Base-by-base conservation (phyloP, 805 yeast genomes). In the Yarrowia yakushimensis region DNA sequence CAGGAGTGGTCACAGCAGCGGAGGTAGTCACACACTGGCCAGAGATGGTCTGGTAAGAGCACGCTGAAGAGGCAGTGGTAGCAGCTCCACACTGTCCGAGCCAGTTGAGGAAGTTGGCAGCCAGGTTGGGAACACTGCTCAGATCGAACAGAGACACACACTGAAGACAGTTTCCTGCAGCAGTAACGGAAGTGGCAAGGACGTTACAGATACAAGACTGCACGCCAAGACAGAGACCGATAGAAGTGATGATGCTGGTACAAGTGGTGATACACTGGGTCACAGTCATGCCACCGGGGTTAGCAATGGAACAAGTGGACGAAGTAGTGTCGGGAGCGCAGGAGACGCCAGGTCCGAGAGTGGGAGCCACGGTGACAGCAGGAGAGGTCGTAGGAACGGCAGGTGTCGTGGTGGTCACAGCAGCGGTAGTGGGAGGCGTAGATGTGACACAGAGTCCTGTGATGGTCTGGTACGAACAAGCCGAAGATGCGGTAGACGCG, bases 381-480 rank as follows among this genome's bases (percentile, higher is more conserved):
- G n/a, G n/a, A n/a, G n/a, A n/a, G n/a, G n/a, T n/a, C n/a, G n/a
- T n/a, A n/a, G n/a, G n/a, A n/a, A n/a, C n/a, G n/a, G n/a, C n/a
- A n/a, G n/a, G n/a, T n/a, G n/a, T n/a, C n/a, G n/a, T n/a, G n/a
- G n/a, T n/a, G n/a, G n/a, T n/a, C n/a, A n/a, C n/a, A n/a, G n/a
- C 22, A 5, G 59, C 43, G 12, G 59, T 50, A 15, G 59, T 50
- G 33, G 59, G 42, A n/a, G n/a, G n/a, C n/a, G n/a, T n/a, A n/a
- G n/a, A n/a, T n/a, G n/a, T n/a, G n/a, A n/a, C n/a, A n/a, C n/a
- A n/a, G n/a, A n/a, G n/a, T n/a, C n/a, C n/a, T n/a, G n/a, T n/a
- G n/a, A n/a, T n/a, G n/a, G n/a, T n/a, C n/a, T n/a, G n/a, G n/a
- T n/a, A n/a, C n/a, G n/a, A n/a, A n/a, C n/a, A n/a, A n/a, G n/a